Base-by-base conservation (phyloP, 441 rosid species). In the Pelargonium fulgidum region DNA sequence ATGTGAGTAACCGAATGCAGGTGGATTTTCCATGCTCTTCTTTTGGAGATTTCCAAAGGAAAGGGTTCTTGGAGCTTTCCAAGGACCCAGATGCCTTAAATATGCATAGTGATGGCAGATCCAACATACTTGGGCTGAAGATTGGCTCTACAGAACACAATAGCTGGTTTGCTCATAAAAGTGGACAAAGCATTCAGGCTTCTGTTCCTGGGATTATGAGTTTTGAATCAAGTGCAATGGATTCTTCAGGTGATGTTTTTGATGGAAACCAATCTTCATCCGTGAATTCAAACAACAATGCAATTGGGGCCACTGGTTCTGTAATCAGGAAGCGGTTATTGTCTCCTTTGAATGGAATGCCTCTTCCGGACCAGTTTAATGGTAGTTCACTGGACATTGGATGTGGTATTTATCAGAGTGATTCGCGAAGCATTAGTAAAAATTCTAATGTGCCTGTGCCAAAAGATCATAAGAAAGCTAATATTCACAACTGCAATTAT, bases 381-480 rank as follows among this genome's bases (percentile, higher is more conserved):
- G 77, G 73, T 50, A 82, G 77, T 70, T 36, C 69, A 47, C 24
- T 81, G 65, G 79, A 85, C 76, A 82, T 82, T 45, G 69, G 77
- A 66, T 70, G 71, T 13, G 70, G 75, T 59, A 58, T 54, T n/a
- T 71, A 17, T 65, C 69, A 69, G 68, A 73, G 68, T 68, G 76
- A 70, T 63, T 72, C 75, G 2, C 11, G 26, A 44, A 62, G 54
- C 9, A 68, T 68, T 68, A 74, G 29, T 54, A 68, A 41, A 12
- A 72, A 50, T 20, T 48, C 68, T 66, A 64, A 75, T 68, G 4
- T 75, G 69, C 71, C 63, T 71, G 14, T 66, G 19, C 71, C 77
- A 41, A 81, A 84, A 66, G 86, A 86, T 63, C 80, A 78, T 76
- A 84, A 86, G 77, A 84, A 84, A 74, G 85, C 84, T 75, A 83